phyloP scores from a whole-genome alignment of 768 basidiomycete species.

The Dioszegia aurantiaca region DNA sequence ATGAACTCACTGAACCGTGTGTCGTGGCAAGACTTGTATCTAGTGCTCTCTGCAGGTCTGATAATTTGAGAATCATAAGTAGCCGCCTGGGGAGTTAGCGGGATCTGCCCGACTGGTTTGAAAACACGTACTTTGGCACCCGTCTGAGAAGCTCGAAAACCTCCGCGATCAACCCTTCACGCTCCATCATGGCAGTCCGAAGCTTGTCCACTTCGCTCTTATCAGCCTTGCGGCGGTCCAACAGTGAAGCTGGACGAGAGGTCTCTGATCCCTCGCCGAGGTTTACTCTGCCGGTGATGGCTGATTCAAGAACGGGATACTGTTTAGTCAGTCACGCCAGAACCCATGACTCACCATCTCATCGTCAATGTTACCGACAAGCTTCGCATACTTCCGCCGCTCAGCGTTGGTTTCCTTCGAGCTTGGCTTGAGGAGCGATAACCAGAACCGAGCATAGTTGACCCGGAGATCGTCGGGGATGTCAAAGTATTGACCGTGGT shows the following conservation, averaged over 20 bases:
- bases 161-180: slow-evolving; percentile 76
- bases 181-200: slow-evolving; percentile 73
- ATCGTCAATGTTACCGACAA: slow-evolving; percentile 85
- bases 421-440: slow-evolving; percentile 74
- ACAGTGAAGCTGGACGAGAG: slow-evolving; percentile 28
- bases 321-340: slow-evolving; percentile 48
- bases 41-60: slow-evolving; percentile 78
- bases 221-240: slow-evolving; percentile 51
- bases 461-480: slow-evolving; percentile 72
- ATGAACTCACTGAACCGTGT: slow-evolving; percentile 41
- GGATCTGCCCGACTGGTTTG: slow-evolving; percentile 62
- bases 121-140: slow-evolving; percentile 79
- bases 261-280: slow-evolving; percentile 50
- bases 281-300: slow-evolving; percentile 78
- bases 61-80: slow-evolving; percentile 59
- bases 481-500: slow-evolving; percentile 83
- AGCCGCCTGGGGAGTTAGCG: slow-evolving; percentile 45
- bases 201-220: slow-evolving; percentile 77
- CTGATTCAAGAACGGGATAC: slow-evolving; percentile 94
- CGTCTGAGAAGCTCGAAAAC: slow-evolving; percentile 83
- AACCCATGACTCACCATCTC: slow-evolving; percentile 63
- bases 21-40: slow-evolving; percentile 86
- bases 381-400: slow-evolving; percentile 78
- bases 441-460: slow-evolving; percentile 70
- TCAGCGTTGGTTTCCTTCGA: slow-evolving; percentile 65